Conservation (phyloP, 805 yeast genomes). For the Wickerhamiella dianesei region DNA sequence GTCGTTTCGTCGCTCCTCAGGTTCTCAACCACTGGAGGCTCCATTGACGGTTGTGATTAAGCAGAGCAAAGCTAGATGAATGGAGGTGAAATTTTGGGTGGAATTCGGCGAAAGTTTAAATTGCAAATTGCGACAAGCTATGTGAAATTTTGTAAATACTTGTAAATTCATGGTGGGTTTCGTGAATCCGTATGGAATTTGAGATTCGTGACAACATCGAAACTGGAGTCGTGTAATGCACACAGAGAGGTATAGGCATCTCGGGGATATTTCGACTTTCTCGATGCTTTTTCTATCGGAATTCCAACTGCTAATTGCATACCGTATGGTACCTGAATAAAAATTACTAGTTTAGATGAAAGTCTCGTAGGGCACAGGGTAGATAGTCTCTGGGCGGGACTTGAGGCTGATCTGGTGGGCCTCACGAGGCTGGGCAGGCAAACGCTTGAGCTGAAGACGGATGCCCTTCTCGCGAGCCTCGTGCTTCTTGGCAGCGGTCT, state of each 20-base stretch:
- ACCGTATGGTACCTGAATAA: no score
- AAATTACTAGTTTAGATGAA: constrained; percentile 54
- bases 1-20: constrained; percentile 18
- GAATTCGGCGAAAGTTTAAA: background rate
- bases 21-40: constrained; percentile 11
- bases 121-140: background rate
- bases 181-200: no score
- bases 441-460: constrained; percentile 88
- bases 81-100: background rate
- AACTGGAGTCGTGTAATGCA: no score
- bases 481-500: constrained; percentile 81
- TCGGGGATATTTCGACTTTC: no score
- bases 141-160: no score
- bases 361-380: constrained; percentile 99
- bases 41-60: background rate
- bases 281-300: no score
- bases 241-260: no score
- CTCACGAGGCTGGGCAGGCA: constrained; percentile 96
- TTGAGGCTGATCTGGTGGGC: constrained; percentile 74
- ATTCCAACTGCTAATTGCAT: no score
- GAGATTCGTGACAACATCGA: no score
- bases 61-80: no score
- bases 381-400: constrained; percentile 88
- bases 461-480: constrained; percentile 95
- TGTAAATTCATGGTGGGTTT: no score